Evolutionary conservation across 768 basidiomycete species (phyloP), one percentile per base, ranked within the genome.

Genomic region (Lyophyllum shimeji): DNA sequence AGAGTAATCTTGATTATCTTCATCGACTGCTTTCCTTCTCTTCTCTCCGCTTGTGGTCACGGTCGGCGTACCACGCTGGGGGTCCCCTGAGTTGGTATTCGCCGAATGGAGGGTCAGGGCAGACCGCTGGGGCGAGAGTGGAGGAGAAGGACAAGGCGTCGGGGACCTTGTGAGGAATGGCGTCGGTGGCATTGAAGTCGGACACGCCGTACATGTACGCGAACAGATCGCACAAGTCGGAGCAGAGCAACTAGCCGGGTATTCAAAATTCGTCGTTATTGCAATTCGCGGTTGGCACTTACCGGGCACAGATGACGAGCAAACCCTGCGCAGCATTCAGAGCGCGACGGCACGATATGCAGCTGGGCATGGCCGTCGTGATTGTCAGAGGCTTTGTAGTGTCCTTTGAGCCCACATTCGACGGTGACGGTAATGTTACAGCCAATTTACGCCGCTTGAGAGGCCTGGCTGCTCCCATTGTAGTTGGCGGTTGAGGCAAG

Each of bases 181-280:
- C 6, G 76, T 77, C 0, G 75, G 70, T 34, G 73, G 74, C 39
- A 69, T 65, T 15, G 72, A 76, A 15, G 69, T 65, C 3, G 59
- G 66, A 48, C 60, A 65, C 33, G 72, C 68, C 15, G 67, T 76
- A 57, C 80, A 81, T 42, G 73, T 78, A 31, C 79, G 72, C 18
- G 79, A 71, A 56, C 80, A 81, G 24, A 81, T 69, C 0, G 71
- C 58, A 56, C 79, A 81, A 6, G 74, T 76, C 7, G 71, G 67
- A 3, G 69, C 62, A 2, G 67, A 62, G 57, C 79, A 81, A 27
- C 79, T 80, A 44, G 13, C 6, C 15, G 13, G 1, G 18, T 11
- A 27, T 23, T 46, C 15, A 21, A 33, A 13, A 13, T 46, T 27
- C 25, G 29, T 11, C 20, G 17, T 8, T 18, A 15, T 48, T 12